Conservation (phyloP, 164 flowering plant species). For the Chimonanthus salicifolius region DNA sequence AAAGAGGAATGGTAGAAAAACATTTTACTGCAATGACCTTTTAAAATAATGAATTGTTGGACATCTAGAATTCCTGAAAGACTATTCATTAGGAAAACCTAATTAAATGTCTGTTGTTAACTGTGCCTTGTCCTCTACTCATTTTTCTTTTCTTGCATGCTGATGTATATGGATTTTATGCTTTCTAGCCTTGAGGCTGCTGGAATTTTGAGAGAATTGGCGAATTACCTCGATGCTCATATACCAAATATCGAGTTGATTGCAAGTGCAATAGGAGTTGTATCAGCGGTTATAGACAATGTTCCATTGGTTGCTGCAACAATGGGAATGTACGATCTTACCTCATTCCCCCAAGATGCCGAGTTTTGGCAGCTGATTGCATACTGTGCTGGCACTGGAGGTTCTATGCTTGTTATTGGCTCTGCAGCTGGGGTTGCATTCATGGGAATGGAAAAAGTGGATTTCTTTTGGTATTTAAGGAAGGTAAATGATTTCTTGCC, state of each 20-base stretch:
- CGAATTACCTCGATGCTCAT: conserved; percentile 88
- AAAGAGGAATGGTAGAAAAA: no score
- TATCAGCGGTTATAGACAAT: conserved; percentile 92
- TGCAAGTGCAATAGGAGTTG: conserved; percentile 88
- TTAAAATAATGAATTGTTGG: no score
- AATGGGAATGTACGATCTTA: conserved; percentile 95
- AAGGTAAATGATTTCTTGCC: conserved; percentile 47
- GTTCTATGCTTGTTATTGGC: conserved; percentile 92
- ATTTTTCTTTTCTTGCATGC: neutral
- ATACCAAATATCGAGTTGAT: conserved; percentile 70
- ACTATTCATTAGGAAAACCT: no score
- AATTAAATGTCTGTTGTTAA: no score
- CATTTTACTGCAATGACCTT: no score
- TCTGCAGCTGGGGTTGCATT: conserved; percentile 99
- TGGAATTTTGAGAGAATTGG: conserved; percentile 82
- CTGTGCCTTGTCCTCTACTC: neutral
- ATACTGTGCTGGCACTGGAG: conserved; percentile 96
- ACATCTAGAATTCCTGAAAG: no score
- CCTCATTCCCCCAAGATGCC: conserved; percentile 78
- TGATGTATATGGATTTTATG: neutral
- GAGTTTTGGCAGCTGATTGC: conserved; percentile 96
- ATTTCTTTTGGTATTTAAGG: conserved; percentile 94
- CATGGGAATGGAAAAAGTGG: conserved; percentile 97
- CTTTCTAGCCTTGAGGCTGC: conserved; percentile 82
- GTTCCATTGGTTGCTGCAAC: conserved; percentile 96